Conservation (phyloP, 345 rosid species). For the Fremontodendron californicum region DNA sequence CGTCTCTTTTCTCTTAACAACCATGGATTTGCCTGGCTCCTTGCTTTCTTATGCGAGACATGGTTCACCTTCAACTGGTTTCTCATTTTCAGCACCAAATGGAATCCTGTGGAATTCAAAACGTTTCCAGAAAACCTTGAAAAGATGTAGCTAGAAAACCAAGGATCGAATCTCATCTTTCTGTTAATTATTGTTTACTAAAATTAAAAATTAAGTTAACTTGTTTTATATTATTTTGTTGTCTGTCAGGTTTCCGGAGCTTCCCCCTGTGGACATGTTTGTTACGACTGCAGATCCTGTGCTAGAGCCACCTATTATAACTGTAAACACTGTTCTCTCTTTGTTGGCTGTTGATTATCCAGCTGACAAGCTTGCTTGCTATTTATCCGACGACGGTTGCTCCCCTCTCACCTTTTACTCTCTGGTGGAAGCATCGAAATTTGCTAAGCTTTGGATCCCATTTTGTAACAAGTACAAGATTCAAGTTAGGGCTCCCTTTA, state of each 20-base stretch:
- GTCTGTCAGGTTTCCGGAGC: slow-evolving; percentile 6
- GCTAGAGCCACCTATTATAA: slow-evolving; percentile 25
- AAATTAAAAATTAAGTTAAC: too few species aligned
- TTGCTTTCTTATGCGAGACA: slow-evolving; percentile 61
- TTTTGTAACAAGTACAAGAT: slow-evolving; percentile 57
- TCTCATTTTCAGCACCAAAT: slow-evolving; percentile 38
- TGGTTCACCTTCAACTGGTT: slow-evolving; percentile 54
- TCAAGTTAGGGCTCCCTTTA: slow-evolving; percentile 63
- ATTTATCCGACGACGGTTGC: slow-evolving; percentile 58
- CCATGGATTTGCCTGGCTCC: slow-evolving; percentile 48
- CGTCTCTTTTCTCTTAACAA: slow-evolving; percentile 29
- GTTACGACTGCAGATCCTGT: slow-evolving; percentile 28
- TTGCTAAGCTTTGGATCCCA: slow-evolving; percentile 69
- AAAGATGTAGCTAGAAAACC: neutral
- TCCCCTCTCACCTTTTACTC: slow-evolving; percentile 57
- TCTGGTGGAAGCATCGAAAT: slow-evolving; percentile 53
- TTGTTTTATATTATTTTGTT: neutral
- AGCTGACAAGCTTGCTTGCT: slow-evolving; percentile 9
- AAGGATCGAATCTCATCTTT: too few species aligned
- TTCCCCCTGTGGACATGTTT: slow-evolving; percentile 26
- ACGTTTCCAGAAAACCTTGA: slow-evolving; percentile 44
- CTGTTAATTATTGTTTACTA: too few species aligned
- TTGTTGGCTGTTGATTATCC: slow-evolving; percentile 16
- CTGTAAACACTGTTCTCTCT: slow-evolving; percentile 33
- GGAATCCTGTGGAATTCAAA: slow-evolving; percentile 50